These are phyloP conservation scores for Hypoxylon sp. DNA, from an alignment of 2,329 filamentous ascomycete species.

Conservation along the genomic window DNA sequence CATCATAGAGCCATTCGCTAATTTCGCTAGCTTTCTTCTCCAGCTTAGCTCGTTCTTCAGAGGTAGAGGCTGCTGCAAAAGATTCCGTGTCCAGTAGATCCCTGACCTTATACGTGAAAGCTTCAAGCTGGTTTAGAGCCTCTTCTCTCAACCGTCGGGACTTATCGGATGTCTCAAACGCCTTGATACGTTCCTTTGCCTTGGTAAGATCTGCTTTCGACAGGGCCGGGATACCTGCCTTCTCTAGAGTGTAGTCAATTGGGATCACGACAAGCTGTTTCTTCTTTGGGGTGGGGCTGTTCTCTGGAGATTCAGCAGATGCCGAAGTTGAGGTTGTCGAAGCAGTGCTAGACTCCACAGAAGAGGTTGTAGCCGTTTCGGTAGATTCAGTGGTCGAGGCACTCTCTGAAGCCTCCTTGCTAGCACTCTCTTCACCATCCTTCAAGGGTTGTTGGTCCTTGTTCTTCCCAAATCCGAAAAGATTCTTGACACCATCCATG, in stretches of 20 bases:
- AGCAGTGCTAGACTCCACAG: constrained; percentile 55
- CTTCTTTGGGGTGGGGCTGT: constrained; percentile 70
- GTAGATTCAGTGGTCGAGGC: constrained; percentile 61
- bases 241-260: constrained; percentile 65
- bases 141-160: constrained; percentile 85
- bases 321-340: constrained; percentile 57
- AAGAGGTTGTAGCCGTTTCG: constrained; percentile 62
- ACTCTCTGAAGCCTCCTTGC: constrained; percentile 60
- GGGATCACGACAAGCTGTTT: constrained; percentile 71
- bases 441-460: constrained; percentile 85
- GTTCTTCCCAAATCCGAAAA: constrained; percentile 94
- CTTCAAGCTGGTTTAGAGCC: constrained; percentile 91
- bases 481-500: constrained; percentile 94
- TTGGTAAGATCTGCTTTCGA: constrained; percentile 64
- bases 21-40: constrained; percentile 76
- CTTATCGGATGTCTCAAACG: constrained; percentile 89
- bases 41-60: constrained; percentile 75
- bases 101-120: constrained; percentile 88
- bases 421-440: constrained; percentile 66
- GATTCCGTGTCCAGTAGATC: constrained; percentile 84
- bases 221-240: constrained; percentile 65
- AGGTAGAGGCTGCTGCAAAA: constrained; percentile 80
- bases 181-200: constrained; percentile 79
- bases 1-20: constrained; percentile 93
- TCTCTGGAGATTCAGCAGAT: constrained; percentile 64